Base-by-base conservation (phyloP, 108 stramenopile species). In the Schizochytrium sp. region DNA sequence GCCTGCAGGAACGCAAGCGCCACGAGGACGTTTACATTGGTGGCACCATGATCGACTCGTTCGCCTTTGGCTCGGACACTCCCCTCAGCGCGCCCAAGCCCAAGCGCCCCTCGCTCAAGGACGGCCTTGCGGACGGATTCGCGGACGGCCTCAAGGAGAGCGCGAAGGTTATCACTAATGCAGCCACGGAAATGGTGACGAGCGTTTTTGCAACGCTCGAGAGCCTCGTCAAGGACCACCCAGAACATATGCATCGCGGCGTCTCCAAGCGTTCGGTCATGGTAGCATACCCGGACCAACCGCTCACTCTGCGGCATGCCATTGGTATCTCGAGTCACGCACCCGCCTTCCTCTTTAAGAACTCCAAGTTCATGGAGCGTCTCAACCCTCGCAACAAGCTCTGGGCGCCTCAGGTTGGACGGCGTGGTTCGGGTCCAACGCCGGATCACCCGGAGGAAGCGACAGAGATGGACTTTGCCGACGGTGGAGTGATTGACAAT, bases 201-300 rank as follows among this genome's bases (percentile, higher is more conserved):
- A 45, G 48, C n/a, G 51, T 83, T 1, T 83, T 83, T 23, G 48
- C 45, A 1, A 53, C 51, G n/a, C 48, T 83, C 48, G 76, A 83
- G 51, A 83, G n/a, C 76, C 76, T 53, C 10, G 76, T 83, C 51
- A 83, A 53, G 76, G 76, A 83, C 76, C 76, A 83, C 76, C 43
- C 0, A 12, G 76, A 83, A 12, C 0, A 53, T 2, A 6, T 83
- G 18, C 51, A 83, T 45, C 76, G 51, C n/a, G 76, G 48, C 51
- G 76, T 83, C 12, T 69, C 63, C 25, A 69, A 69, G 63, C 63
- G 63, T 23, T 41, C 63, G 8, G 51, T 83, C 51, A 21, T 47
- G n/a, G 76, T 83, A 0, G 48, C 76, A 6, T 23, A n/a, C 23
- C 76, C 76, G 6, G 76, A 83, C n/a, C 76, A 28, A 16, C 76